Conservation (phyloP, 768 basidiomycete species). For the Termitomyces sp. region DNA sequence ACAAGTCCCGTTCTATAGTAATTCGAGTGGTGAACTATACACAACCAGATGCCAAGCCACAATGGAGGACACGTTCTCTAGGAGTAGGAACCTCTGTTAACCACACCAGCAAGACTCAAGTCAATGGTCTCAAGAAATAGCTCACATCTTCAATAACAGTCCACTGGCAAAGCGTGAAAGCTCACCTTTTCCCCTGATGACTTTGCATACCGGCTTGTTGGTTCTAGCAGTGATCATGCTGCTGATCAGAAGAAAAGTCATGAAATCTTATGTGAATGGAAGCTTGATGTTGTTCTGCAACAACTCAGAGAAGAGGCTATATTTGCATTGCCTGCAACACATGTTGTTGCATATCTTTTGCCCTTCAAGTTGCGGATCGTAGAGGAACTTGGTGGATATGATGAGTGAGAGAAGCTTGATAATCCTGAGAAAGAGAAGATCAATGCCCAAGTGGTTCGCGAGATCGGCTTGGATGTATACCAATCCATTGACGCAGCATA, state of each 20-base stretch:
- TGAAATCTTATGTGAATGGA: conserved; percentile 9
- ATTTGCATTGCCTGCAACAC: neutral
- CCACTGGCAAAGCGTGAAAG: neutral
- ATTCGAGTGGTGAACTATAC: neutral
- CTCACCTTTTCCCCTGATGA: neutral
- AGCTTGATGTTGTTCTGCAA: neutral
- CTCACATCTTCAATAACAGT: neutral
- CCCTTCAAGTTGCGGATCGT: neutral
- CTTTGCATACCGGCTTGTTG: neutral
- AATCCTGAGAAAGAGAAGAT: neutral
- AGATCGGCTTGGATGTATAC: neutral
- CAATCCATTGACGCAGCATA: no score
- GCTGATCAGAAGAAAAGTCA: conserved; percentile 15
- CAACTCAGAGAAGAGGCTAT: neutral
- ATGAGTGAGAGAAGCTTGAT: neutral
- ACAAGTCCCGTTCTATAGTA: neutral
- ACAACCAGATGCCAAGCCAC: neutral
- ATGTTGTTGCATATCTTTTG: neutral
- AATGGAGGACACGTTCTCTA: neutral
- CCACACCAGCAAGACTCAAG: neutral
- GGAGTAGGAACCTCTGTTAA: neutral
- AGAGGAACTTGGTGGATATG: neutral
- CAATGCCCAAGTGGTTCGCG: neutral
- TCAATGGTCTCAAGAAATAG: neutral
- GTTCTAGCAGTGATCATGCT: conserved; percentile 15